Base-by-base conservation (phyloP, 169 alveolate genomes). In the Plasmodium blacklocki region DNA sequence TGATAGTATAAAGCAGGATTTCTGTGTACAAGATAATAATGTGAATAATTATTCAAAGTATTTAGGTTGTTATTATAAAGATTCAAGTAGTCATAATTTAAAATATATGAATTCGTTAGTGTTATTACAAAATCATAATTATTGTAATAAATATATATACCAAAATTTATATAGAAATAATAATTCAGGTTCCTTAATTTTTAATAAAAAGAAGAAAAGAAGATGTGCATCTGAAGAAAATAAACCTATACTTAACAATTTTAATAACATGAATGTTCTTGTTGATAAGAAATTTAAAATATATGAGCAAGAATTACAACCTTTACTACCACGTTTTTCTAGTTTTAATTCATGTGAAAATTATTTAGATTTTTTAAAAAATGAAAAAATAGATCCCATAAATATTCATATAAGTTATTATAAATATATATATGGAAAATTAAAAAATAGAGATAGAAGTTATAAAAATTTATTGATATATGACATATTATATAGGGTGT, bases 221-320 rank as follows among this genome's bases (percentile, higher is more conserved):
- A 52, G 12, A 54, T 18, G 12, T 18, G 14, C 7, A 2, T 59
- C 50, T n/a, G 74, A 59, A 78, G 67, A 66, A 18, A 73, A 15
- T 14, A 47, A 45, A 58, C 58, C 56, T 2, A 39, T 56, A 11
- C 47, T 71, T 19, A 64, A 60, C 45, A 72, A 86, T 56, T 86
- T 86, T 64, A 72, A 26, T 49, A 86, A 86, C 21, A 52, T 32
- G 15, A 86, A 86, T 50, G 26, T 70, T 23, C 23, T 86, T 49
- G 80, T 86, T n/a, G 87, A 73, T 73, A 86, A 62, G 29, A 86
- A 86, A 18, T 70, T 86, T 59, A 71, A 72, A 43, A 60, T 70
- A 14, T 86, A 72, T 54, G 88, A 86, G 2, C 73, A 86, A 54
- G 73, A 72, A 6, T 43, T 86, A n/a, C 92, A 86, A 47, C 87